A percentile compares a stretch with the other conserved stretches of the same genome.
Conservation (phyloP, 2,329 filamentous ascomycete species). For the Mycosphaerella sp. region DNA sequence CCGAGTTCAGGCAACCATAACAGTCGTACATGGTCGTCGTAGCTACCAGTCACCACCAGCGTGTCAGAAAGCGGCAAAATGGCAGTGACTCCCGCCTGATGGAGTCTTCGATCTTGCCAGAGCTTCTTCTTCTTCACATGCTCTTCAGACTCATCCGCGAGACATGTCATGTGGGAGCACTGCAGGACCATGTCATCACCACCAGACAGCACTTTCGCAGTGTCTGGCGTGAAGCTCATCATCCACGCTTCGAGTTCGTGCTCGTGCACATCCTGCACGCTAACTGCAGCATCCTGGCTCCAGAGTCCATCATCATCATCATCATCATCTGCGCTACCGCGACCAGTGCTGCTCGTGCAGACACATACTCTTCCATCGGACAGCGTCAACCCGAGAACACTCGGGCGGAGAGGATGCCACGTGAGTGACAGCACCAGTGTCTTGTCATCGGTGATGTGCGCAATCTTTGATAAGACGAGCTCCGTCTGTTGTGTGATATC, state of each 20-base stretch:
- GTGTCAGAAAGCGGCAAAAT: slow-evolving; percentile 65
- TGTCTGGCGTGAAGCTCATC: slow-evolving; percentile 49
- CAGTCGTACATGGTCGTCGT: slow-evolving; percentile 77
- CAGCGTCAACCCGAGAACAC: slow-evolving; percentile 63
- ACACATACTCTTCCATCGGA: slow-evolving; percentile 57
- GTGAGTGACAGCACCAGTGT: slow-evolving; percentile 65
- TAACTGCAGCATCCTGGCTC: slow-evolving; percentile 37
- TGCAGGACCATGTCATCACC: slow-evolving; percentile 68
- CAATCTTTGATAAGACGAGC: slow-evolving; percentile 23
- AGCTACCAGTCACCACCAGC: slow-evolving; percentile 77
- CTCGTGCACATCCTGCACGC: slow-evolving; percentile 26
- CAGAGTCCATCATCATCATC: slow-evolving; percentile 10
- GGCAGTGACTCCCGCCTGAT: slow-evolving; percentile 79
- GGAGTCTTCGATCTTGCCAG: slow-evolving; percentile 52
- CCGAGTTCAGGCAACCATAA: slow-evolving; percentile 42
- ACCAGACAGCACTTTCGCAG: slow-evolving; percentile 53
- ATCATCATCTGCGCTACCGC: background rate
- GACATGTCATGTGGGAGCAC: slow-evolving; percentile 21
- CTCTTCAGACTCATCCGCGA: background rate
- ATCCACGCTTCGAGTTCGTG: slow-evolving; percentile 68
- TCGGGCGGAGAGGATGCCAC: slow-evolving; percentile 57
- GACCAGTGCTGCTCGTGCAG: slow-evolving; percentile 16
- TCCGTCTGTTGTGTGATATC: slow-evolving; percentile 30
- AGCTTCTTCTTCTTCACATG: background rate
- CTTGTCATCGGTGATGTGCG: slow-evolving; percentile 49